Evolutionary conservation across 140 eudicot species (phyloP).

Genomic region (Stevia rebaudiana): DNA sequence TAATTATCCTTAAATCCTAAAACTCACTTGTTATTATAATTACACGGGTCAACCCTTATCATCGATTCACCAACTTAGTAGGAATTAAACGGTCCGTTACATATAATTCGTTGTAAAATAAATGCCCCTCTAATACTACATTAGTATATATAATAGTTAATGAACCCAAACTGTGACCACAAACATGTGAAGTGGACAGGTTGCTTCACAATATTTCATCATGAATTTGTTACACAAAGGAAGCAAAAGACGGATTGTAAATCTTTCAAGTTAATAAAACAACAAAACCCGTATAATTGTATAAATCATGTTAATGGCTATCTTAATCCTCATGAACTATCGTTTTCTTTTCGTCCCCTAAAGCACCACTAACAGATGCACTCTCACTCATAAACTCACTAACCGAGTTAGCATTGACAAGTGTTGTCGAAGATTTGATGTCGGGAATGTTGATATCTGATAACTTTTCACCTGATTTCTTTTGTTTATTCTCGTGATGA

Average conservation of each 20-base stretch:
- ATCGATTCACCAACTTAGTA: too few relatives aligned
- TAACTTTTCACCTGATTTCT: slow-evolving; percentile 29
- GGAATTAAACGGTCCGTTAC: too few relatives aligned
- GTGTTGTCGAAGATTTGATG: slow-evolving; percentile 16
- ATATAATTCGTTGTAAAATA: too few relatives aligned
- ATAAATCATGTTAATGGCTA: slow-evolving; percentile 7
- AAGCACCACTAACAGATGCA: slow-evolving; percentile 19
- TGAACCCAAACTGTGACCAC: slow-evolving; percentile 6
- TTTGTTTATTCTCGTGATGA: slow-evolving; percentile 51
- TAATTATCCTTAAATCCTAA: too few relatives aligned
- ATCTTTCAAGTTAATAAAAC: slow-evolving; percentile 8
- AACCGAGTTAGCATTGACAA: slow-evolving; percentile 14
- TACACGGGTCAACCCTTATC: too few relatives aligned
- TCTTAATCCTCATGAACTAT: slow-evolving; percentile 18
- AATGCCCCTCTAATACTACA: background rate
- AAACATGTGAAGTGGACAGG: background rate
- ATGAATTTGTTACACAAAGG: slow-evolving; percentile 21
- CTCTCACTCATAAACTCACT: slow-evolving; percentile 18
- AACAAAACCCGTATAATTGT: background rate
- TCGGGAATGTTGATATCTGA: slow-evolving; percentile 31
- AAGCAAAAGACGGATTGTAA: slow-evolving; percentile 11
- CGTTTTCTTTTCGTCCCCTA: slow-evolving; percentile 18
- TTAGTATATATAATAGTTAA: too few relatives aligned
- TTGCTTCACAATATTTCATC: slow-evolving; percentile 7
- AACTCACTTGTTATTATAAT: too few relatives aligned